Base-by-base conservation (phyloP, 371 early-diverging fungal genomes). In the Lichtheimia corymbifera region DNA sequence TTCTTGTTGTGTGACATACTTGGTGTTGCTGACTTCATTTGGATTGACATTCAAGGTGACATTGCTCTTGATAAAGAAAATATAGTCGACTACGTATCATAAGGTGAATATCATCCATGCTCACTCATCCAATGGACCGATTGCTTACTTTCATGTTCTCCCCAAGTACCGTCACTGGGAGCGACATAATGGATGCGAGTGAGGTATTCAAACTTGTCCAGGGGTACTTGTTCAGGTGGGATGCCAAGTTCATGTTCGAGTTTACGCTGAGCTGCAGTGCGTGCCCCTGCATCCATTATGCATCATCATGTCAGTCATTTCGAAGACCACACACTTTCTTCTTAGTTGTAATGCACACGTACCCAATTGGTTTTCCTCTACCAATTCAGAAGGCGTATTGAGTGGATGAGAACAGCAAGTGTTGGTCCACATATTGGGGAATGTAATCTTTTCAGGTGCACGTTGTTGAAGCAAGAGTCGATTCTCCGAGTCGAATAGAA, bases 341-440 rank as follows among this genome's bases (percentile, higher is more conserved):
- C 35, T 11, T 35, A 11, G 11, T 35, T 35, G 35, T 1, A 35
- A 35, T 35, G 35, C 9, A 35, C 9, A 35, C 35, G 51, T 72
- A 83, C 91, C 90, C 28, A 85, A 71, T 72, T 95, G 94, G 11
- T 88, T 84, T 58, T 78, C 74, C 67, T 93, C 94, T 18, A 89
- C 87, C 45, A 95, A 67, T 78, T 97, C 98, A 15, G 82, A 83
- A n/a, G 85, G 73, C 9, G 76, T 83, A 71, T 89, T 87, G 60
- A 97, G 85, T 15, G 98, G 98, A 69, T 98, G 98, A 50, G 94
- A 94, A 80, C 98, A 98, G 81, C 97, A 97, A 12, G 98, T 97
- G 80, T 98, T 98, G 58, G 98, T 97, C 83, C 85, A 97, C 84
- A 88, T 88, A 45, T 91, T 91, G 14, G 98, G 98, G 73, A 98